Conservation (phyloP, 1,139 yeast species). For the Blastobotrys buckinghamii region DNA sequence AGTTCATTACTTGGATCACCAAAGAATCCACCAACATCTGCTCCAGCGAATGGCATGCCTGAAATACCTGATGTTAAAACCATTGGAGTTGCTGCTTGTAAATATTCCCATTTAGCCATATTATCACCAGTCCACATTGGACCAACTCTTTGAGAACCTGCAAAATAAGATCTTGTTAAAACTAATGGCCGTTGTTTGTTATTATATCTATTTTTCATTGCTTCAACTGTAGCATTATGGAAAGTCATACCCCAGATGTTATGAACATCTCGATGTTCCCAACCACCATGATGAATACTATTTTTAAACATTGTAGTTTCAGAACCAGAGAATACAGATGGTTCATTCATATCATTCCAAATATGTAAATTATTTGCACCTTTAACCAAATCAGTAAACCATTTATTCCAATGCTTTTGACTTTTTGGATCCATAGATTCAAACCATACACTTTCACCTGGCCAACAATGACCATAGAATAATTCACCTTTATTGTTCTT, state of each 20-base stretch:
- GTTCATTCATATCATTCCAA: constrained; percentile 99
- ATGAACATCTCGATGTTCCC: constrained; percentile 90
- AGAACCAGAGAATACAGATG: constrained; percentile 91
- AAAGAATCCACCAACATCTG: constrained; percentile 96
- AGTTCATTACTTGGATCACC: constrained; percentile 82
- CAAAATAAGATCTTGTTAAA: constrained; percentile 77
- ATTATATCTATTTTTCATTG: constrained; percentile 51
- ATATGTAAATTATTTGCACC: constrained; percentile 62
- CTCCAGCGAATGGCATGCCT: constrained; percentile 92
- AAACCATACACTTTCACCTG: constrained; percentile 93
- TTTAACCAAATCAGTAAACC: constrained; percentile 45
- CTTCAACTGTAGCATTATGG: constrained; percentile 72
- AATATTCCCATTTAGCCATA: constrained; percentile 85
- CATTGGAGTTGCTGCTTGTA: constrained; percentile 81
- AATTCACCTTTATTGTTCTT: constrained; percentile 42
- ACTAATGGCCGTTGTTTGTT: constrained; percentile 70
- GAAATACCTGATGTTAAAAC: constrained; percentile 70
- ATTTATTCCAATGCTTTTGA: constrained; percentile 52
- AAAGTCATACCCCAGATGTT: constrained; percentile 74
- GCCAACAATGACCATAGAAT: constrained; percentile 94
- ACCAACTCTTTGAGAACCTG: constrained; percentile 88
- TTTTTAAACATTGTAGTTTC: constrained; percentile 88
- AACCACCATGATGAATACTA: constrained; percentile 64
- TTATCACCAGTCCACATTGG: constrained; percentile 99
- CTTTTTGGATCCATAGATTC: constrained; percentile 71